A percentile compares a stretch with the other conserved stretches of the same genome.
Evolutionary conservation across 1,139 yeast genomes (phyloP).

Genomic region (Meyerozyma sp.): DNA sequence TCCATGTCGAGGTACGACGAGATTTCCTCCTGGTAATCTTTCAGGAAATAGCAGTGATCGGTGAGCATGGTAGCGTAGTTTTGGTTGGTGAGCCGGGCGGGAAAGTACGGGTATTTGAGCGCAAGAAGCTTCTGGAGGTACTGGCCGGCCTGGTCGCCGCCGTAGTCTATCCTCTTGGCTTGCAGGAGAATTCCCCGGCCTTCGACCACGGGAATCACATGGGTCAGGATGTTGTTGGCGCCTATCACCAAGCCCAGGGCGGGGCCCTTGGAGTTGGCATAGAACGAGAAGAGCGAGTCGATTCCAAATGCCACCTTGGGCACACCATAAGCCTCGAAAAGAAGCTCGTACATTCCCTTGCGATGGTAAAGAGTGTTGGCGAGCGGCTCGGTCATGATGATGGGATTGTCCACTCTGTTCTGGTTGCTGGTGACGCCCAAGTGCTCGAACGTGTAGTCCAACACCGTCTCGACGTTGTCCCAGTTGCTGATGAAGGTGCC

Average conservation of each 20-base stretch:
- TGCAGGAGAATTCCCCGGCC: slow-evolving; percentile 63
- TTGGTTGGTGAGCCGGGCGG: slow-evolving; percentile 57
- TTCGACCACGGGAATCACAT: slow-evolving; percentile 70
- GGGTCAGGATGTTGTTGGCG: slow-evolving; percentile 79
- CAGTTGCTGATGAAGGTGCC: slow-evolving; percentile 85
- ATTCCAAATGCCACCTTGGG: slow-evolving; percentile 78
- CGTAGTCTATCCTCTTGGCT: slow-evolving; percentile 86
- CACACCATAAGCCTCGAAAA: slow-evolving; percentile 75
- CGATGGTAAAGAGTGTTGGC: slow-evolving; percentile 71
- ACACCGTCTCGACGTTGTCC: slow-evolving; percentile 79
- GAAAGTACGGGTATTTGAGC: slow-evolving; percentile 89
- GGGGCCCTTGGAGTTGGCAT: slow-evolving; percentile 37
- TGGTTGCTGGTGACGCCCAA: slow-evolving; percentile 55
- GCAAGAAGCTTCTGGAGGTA: slow-evolving; percentile 60
- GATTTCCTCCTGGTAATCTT: slow-evolving; percentile 63
- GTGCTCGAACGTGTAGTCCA: slow-evolving; percentile 82
- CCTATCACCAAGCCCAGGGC: slow-evolving; percentile 70
- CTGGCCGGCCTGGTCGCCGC: slow-evolving; percentile 70
- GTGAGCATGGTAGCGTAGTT: slow-evolving; percentile 68
- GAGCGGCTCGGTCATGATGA: slow-evolving; percentile 75
- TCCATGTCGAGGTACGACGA: slow-evolving; percentile 54
- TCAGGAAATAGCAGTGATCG: slow-evolving; percentile 75
- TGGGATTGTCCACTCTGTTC: slow-evolving; percentile 66
- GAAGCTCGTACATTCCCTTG: slow-evolving; percentile 65
- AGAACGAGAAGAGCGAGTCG: slow-evolving; percentile 73